Base-by-base conservation (phyloP, 805 yeast genomes). In the Saccharomycopsis synnaedendra region DNA sequence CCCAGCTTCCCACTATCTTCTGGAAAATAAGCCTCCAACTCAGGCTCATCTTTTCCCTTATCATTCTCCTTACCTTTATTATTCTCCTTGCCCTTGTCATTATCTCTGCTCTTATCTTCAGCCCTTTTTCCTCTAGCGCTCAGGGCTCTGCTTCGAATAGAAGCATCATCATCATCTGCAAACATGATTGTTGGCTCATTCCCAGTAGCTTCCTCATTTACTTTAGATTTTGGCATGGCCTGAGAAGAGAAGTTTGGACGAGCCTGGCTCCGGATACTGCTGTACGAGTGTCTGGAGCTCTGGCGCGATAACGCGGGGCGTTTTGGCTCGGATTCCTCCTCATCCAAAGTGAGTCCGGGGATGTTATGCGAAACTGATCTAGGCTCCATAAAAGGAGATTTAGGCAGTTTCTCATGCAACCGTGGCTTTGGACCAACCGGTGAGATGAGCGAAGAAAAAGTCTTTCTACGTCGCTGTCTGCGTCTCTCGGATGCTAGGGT, bases 211-310 rank as follows among this genome's bases (percentile, higher is more conserved):
- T 80, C 82, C 49, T 80, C 85, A 42, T 79, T 64, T 1, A 83
- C 71, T 51, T 72, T 77, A 0, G 90, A 76, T 51, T 76, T 72
- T 1, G 93, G 93, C 44, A 83, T 70, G 43, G 82, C 79, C 40
- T 78, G 81, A 3, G 90, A 82, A 35, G 84, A 76, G 55, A 85
- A 80, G 42, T 76, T 76, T 0, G 88, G 85, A 42, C 76, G 69
- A 38, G 69, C 61, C 48, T 67, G 66, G 10, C 50, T 58, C 30
- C 57, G 43, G 4, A 43, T 28, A 39, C 49, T 44, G 7, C 46
- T 42, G 34, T 50, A 52, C 6, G 55, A 52, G 29, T 52, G 55
- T 9, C 30, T 50, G 45, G 53, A 49, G 38, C 51, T 52, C 41
- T 52, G 54, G 9, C 55, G 31, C 3, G 55, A 52, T 19, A 52